Base-by-base conservation (phyloP, 2,329 filamentous ascomycete genomes). In the Ascochyta viciae-villosae region DNA sequence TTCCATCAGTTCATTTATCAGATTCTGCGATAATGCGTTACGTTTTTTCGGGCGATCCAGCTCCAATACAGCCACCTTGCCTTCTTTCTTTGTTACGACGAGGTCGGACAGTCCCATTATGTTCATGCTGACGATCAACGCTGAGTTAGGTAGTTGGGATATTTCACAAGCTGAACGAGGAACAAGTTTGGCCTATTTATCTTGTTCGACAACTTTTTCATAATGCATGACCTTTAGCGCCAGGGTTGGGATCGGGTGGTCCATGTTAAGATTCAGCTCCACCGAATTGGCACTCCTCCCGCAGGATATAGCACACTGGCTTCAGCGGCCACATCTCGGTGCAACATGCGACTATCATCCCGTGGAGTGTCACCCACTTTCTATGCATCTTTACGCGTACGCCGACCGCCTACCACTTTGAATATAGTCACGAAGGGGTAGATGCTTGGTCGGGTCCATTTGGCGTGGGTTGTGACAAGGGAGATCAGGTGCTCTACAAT, bases 31-130 rank as follows among this genome's bases (percentile, higher is more conserved):
- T 54, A 87, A 80, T 9, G 85, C 84, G 76, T 87, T 87, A 51
- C 83, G 78, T 68, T 87, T 86, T 41, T 78, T 76, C 2, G 82
- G 84, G 3, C 85, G 78, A 71, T 84, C 82, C 57, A 86, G 71
- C 13, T 80, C 78, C 52, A 87, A 64, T 26, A 84, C 66, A 29
- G 81, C 75, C 24, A 85, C 76, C 44, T 75, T 77, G 22, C 70
- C 65, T 16, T 62, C 54, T 26, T 56, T 64, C 48, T 57, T 61
- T 19, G 64, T 61, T 23, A 61, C 43, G 13, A 62, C 48, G 27
- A 65, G 37, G 4, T 39, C 56, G 26, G 62, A 47, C 37, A 39
- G 31, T 41, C 54, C 45, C 23, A 51, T 54, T 16, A 16, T 35
- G 9, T 60, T 33, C 15, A 45, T 37, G 29, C 24, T 22, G 38